phyloP scores from a whole-genome alignment of 495 filamentous ascomycete genomes.

The Wilcoxina mikolae region DNA sequence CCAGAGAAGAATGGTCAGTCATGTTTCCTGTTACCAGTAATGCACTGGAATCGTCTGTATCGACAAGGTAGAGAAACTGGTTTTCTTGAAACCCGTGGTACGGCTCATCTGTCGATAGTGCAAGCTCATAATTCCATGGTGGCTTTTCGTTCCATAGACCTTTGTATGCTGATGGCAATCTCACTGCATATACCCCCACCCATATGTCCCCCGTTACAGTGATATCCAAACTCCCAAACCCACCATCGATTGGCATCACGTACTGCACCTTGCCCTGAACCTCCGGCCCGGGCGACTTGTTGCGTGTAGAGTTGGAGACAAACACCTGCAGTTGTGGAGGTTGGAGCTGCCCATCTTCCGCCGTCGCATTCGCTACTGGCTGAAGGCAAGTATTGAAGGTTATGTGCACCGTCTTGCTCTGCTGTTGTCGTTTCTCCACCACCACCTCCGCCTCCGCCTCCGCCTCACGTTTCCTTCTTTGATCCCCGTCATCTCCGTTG shows the following conservation, averaged over 20 bases:
- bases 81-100: conserved; percentile 48
- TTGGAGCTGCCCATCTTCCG: not conserved
- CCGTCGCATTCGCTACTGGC: conserved; percentile 38
- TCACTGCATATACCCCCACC: conserved; percentile 56
- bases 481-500: not conserved
- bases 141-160: conserved; percentile 35
- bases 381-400: conserved; percentile 70
- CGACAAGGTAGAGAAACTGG: conserved; percentile 51
- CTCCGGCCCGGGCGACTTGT: conserved; percentile 53
- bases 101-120: conserved; percentile 60
- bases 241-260: conserved; percentile 36
- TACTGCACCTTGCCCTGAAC: conserved; percentile 34
- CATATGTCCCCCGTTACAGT: conserved; percentile 49
- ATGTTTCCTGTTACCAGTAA: conserved; percentile 61
- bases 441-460: conserved; percentile 17
- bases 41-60: conserved; percentile 63
- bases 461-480: conserved; percentile 5
- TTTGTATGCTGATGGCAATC: conserved; percentile 32
- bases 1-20: conserved; percentile 34
- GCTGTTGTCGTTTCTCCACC: conserved; percentile 24
- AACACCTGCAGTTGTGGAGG: conserved; percentile 65
- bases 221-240: conserved; percentile 46
- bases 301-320: conserved; percentile 49
- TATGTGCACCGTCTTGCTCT: conserved; percentile 47
- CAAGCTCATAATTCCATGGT: conserved; percentile 60